phyloP scores from a whole-genome alignment of 2,329 filamentous ascomycete species.

The Ambrosiella beaveri region DNA sequence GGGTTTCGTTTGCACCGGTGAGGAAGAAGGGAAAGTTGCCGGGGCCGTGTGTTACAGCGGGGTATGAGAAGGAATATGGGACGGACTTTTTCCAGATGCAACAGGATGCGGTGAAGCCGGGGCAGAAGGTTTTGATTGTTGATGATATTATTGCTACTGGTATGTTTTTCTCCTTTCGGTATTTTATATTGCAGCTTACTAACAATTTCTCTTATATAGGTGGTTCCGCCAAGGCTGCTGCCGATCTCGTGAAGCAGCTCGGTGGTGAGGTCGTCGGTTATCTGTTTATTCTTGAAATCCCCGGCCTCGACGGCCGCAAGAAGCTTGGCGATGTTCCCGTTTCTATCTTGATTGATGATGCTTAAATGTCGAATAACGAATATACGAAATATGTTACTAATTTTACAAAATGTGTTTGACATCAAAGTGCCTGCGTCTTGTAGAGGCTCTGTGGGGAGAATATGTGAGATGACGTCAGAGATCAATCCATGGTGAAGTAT shows the following conservation, averaged over 20 bases:
- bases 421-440: too few relatives aligned
- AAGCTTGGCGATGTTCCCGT: conserved; percentile 68
- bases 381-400: neutral
- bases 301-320: conserved; percentile 78
- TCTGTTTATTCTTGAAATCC: conserved; percentile 89
- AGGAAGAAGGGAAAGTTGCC: conserved; percentile 93
- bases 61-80: conserved; percentile 91
- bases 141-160: conserved; percentile 98
- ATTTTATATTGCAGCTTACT: conserved; percentile 2
- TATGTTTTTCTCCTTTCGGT: conserved; percentile 29
- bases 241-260: conserved; percentile 68
- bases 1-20: conserved; percentile 78
- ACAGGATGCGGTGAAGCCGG: conserved; percentile 61
- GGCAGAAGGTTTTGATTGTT: conserved; percentile 81
- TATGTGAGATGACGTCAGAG: neutral
- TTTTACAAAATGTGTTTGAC: neutral
- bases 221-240: conserved; percentile 78
- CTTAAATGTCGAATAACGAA: conserved; percentile 17
- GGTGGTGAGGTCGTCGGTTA: conserved; percentile 77
- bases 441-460: neutral
- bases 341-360: conserved; percentile 57
- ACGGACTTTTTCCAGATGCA: conserved; percentile 95
- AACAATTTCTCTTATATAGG: conserved; percentile 31
- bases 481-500: too few relatives aligned
- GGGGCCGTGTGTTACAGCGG: conserved; percentile 67